These are phyloP conservation scores for Trypanosoma avium DNA, from an alignment of 208 protist species.

Conservation along the genomic window DNA sequence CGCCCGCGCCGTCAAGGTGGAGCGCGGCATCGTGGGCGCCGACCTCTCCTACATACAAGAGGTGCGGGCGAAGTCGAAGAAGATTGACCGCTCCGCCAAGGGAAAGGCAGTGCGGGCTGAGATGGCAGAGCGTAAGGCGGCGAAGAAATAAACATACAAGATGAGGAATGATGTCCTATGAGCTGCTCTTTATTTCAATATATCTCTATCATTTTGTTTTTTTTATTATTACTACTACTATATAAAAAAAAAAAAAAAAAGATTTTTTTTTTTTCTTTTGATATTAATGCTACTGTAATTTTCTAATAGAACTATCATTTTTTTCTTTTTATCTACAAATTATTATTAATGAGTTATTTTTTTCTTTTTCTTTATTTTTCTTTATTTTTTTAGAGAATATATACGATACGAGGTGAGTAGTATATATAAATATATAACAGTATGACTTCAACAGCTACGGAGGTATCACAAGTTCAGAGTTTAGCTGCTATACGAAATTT, in stretches of 20 bases:
- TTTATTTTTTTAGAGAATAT: conserved; percentile 15
- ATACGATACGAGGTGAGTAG: background rate
- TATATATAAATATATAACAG: background rate
- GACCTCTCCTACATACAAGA: conserved; percentile 91
- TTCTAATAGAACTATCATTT: too few species aligned
- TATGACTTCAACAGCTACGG: conserved; percentile 36
- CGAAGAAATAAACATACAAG: conserved; percentile 83
- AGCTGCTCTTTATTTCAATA: conserved; percentile 9
- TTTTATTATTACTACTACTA: conserved; percentile 24
- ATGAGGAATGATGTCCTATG: background rate
- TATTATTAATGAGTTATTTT: too few species aligned
- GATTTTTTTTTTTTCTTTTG: conserved; percentile 19
- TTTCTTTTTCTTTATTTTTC: conserved; percentile 21
- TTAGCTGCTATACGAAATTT: conserved; percentile 84
- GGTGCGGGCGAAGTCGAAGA: conserved; percentile 65
- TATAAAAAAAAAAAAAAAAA: conserved; percentile 8
- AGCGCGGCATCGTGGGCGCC: conserved; percentile 86
- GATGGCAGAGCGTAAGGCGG: conserved; percentile 89
- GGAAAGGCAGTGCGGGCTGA: conserved; percentile 86
- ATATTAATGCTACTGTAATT: conserved; percentile 16
- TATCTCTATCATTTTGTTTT: conserved; percentile 26
- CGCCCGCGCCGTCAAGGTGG: conserved; percentile 67
- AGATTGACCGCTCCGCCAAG: conserved; percentile 88
- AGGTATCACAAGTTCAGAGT: conserved; percentile 72
- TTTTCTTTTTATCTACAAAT: too few species aligned